Base-by-base conservation (phyloP, 371 early-diverging fungal genomes). In the Chytridium lagenaria region DNA sequence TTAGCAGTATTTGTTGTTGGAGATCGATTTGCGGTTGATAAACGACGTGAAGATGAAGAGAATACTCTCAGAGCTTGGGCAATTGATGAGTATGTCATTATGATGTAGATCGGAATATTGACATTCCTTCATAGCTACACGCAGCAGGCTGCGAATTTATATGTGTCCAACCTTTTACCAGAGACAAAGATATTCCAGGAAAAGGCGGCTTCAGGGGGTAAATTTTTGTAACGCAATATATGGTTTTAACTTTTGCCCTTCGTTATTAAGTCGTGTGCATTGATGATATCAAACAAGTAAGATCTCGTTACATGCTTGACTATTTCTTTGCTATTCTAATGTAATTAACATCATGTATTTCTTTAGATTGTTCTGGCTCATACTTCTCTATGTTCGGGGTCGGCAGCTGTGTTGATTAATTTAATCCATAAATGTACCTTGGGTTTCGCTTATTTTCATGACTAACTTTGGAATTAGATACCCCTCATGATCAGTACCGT, bases 161-260 rank as follows among this genome's bases (percentile, higher is more conserved):
- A 86, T 73, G 86, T 91, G 0, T 90, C 88, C 71, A 91, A 90
- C 55, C 77, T 90, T 23, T 83, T 90, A 5, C 91, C 91, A 1
- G 89, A 88, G 51, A 89, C 91, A 0, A 88, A 88, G 30, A 75
- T 85, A 28, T 90, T 87, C 67, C 92, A 91, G 72, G 89, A 88
- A 64, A 80, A 80, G 52, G 78, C 88, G 44, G 87, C 90, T 3
- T 87, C 86, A 51, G 88, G 88, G 63, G 44, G 80, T 76, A 51
- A 22, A 34, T 52, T 61, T 44, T 16, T 1, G 22, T 59, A 23
- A 28, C 28, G 33, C n/a, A n/a, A n/a, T n/a, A n/a, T n/a, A n/a
- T n/a, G n/a, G n/a, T n/a, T n/a, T 34, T 33, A 7, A 19, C 63
- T 33, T 38, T 31, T 39, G 22, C 34, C 28, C 12, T 70, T 19